Conservation (phyloP, 108 stramenopile species). For the Cyclotella sp. region DNA sequence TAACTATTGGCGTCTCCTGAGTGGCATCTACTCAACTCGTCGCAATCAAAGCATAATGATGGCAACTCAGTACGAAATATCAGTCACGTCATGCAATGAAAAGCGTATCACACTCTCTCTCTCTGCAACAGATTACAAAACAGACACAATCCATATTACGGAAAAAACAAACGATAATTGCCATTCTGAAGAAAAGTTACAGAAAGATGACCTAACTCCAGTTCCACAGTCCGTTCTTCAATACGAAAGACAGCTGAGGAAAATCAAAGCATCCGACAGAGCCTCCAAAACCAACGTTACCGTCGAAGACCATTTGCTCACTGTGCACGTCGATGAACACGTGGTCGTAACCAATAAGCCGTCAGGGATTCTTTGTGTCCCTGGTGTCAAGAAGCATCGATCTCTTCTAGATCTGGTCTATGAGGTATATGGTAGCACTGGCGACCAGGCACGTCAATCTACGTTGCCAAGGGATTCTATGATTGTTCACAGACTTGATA, state of each 20-base stretch:
- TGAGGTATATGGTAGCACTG: slow-evolving; percentile 42
- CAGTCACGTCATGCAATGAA: neutral
- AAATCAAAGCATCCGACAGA: slow-evolving; percentile 58
- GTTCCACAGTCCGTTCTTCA: slow-evolving; percentile 79
- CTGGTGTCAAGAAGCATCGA: slow-evolving; percentile 68
- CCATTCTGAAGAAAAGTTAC: neutral
- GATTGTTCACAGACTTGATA: slow-evolving; percentile 84
- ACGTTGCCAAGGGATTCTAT: slow-evolving; percentile 58
- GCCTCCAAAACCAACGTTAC: slow-evolving; percentile 45
- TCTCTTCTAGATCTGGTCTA: slow-evolving; percentile 63
- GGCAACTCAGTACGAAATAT: slow-evolving; percentile 7
- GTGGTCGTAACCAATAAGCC: slow-evolving; percentile 81
- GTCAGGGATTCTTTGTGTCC: slow-evolving; percentile 78
- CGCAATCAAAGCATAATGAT: neutral
- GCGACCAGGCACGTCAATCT: neutral
- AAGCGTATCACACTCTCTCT: slow-evolving; percentile 9
- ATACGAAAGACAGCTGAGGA: slow-evolving; percentile 79
- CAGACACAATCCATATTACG: neutral
- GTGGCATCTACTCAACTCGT: neutral
- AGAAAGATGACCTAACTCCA: neutral
- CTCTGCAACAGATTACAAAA: neutral
- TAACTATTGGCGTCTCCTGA: neutral
- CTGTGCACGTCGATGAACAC: slow-evolving; percentile 70
- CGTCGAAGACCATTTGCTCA: slow-evolving; percentile 51
- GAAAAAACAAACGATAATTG: neutral